A percentile compares a stretch with the other conserved stretches of the same genome.
Evolutionary conservation across 352 stramenopile genomes (phyloP).

Genomic region (Phytophthora uliginosa): DNA sequence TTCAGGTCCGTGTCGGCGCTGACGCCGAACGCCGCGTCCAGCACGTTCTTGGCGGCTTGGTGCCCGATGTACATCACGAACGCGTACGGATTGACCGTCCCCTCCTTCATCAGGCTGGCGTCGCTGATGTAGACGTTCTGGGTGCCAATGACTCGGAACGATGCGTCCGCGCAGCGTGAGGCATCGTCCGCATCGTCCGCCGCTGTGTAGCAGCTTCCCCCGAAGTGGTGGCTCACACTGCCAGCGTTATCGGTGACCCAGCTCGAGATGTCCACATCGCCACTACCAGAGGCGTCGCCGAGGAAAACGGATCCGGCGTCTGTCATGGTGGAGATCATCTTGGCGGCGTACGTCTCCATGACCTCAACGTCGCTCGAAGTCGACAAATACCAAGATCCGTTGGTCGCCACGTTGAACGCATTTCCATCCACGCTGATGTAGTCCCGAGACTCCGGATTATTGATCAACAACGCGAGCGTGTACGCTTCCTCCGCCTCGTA

Average conservation of each 20-base stretch:
- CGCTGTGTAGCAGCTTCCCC: conserved; percentile 54
- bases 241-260: conserved; percentile 42
- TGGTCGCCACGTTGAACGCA: conserved; percentile 42
- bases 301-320: conserved; percentile 40
- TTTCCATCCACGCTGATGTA: conserved; percentile 26
- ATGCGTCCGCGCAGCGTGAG: conserved; percentile 25
- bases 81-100: conserved; percentile 57
- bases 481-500: conserved; percentile 38
- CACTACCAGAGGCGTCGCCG: conserved; percentile 5
- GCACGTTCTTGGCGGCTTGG: conserved; percentile 50
- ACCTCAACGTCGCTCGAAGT: conserved; percentile 42
- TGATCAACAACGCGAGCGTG: conserved; percentile 46
- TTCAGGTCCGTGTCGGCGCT: conserved; percentile 10
- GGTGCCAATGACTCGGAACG: conserved; percentile 48
- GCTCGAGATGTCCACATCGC: conserved; percentile 28
- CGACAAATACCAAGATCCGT: conserved; percentile 45
- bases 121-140: conserved; percentile 54
- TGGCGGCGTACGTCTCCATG: conserved; percentile 42
- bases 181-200: conserved; percentile 35
- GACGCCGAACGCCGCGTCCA: conserved; percentile 37
- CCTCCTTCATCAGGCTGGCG: conserved; percentile 56
- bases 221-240: conserved; percentile 53
- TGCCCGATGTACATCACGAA: conserved; percentile 66
- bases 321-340: conserved; percentile 42
- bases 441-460: conserved; percentile 53